These are phyloP conservation scores for Calophaca sinica DNA, from an alignment of 306 rosid species.

Conservation along the genomic window DNA sequence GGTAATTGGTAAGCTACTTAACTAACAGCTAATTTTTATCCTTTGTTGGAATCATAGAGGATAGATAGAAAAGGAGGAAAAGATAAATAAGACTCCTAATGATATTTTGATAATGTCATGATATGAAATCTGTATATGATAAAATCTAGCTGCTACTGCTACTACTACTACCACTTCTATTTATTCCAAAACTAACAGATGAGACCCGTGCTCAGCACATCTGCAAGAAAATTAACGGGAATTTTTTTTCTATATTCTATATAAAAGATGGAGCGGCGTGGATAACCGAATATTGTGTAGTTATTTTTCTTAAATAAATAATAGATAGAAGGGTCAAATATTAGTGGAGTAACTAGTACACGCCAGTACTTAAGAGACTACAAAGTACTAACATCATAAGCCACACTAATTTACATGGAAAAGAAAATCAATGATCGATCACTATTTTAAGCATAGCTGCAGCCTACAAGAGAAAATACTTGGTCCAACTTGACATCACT, in stretches of 20 bases:
- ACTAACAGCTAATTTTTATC: neutral
- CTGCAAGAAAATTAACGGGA: too few relatives aligned
- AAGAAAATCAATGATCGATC: too few relatives aligned
- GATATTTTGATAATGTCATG: neutral
- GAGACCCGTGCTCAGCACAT: too few relatives aligned
- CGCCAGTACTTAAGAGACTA: neutral
- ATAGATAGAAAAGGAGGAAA: neutral
- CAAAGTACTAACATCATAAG: neutral
- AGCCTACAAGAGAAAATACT: too few relatives aligned
- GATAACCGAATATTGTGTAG: too few relatives aligned
- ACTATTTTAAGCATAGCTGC: too few relatives aligned
- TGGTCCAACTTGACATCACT: too few relatives aligned
- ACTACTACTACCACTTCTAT: neutral
- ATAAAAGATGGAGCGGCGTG: too few relatives aligned
- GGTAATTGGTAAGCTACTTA: conserved; percentile 8
- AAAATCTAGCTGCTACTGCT: conserved; percentile 24
- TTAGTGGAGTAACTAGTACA: neutral
- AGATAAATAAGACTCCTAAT: conserved; percentile 1
- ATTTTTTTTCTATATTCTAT: too few relatives aligned
- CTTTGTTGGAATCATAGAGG: neutral
- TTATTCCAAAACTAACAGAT: neutral
- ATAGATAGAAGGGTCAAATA: neutral
- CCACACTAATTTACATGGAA: conserved; percentile 1
- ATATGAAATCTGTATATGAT: conserved; percentile 4
- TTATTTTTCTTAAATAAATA: too few relatives aligned